Conservation (phyloP, 169 alveolate genomes). For the Plasmodium gonderi region DNA sequence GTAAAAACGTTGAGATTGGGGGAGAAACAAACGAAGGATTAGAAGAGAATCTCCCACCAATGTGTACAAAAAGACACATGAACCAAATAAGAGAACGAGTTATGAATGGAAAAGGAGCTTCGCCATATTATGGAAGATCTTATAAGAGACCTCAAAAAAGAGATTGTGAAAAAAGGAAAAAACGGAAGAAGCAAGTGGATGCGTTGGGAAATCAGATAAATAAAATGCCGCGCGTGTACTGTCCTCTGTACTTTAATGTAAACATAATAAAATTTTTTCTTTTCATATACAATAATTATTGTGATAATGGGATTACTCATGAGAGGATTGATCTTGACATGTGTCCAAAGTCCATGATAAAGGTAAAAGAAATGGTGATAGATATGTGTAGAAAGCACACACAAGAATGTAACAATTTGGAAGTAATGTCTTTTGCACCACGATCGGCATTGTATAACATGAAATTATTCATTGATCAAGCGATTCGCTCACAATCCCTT, state of each 20-base stretch:
- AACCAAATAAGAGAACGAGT: not conserved
- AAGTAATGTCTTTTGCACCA: too few relatives aligned
- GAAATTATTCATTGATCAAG: not conserved
- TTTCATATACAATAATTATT: not conserved
- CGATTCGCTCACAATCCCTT: not conserved
- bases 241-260: conserved; percentile 17
- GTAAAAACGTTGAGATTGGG: too few relatives aligned
- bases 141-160: not conserved
- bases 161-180: not conserved
- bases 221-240: not conserved
- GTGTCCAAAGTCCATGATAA: not conserved
- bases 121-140: not conserved
- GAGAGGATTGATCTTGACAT: not conserved
- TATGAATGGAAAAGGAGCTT: not conserved
- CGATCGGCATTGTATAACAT: not conserved
- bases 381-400: too few relatives aligned
- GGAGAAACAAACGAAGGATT: not conserved
- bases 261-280: conserved; percentile 31
- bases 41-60: not conserved
- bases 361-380: not conserved
- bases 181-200: not conserved
- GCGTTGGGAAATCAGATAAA: not conserved
- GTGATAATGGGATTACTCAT: not conserved
- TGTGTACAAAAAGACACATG: not conserved
- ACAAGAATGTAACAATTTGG: too few relatives aligned